Conservation (phyloP, 208 protist genomes). For the Leishmania gerbilli region DNA sequence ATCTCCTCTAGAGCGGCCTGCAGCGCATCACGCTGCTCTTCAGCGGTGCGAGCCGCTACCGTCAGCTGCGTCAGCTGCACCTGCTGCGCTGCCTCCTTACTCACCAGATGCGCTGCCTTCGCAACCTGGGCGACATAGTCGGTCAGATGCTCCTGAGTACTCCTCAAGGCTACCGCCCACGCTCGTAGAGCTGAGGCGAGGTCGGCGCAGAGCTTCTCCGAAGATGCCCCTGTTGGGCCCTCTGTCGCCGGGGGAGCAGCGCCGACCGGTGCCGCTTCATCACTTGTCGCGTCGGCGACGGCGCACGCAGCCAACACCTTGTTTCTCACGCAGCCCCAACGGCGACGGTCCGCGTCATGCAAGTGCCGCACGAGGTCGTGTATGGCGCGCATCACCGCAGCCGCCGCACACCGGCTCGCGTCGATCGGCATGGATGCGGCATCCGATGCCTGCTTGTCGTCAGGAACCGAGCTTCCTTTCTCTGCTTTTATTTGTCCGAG, state of each 20-base stretch:
- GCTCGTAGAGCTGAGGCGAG: conserved; percentile 1
- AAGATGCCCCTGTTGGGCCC: not conserved
- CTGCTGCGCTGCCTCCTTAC: not conserved
- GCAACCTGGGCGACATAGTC: not conserved
- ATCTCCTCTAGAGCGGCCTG: conserved; percentile 20
- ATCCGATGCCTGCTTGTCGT: not conserved
- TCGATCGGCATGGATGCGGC: not conserved
- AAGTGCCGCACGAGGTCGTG: conserved; percentile 10
- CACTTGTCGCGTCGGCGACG: not conserved
- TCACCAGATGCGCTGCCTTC: not conserved
- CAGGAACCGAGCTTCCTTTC: not conserved
- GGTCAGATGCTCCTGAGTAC: not conserved
- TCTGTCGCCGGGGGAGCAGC: not conserved
- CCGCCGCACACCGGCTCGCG: not conserved
- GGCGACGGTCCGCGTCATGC: conserved; percentile 14
- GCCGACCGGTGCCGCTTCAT: not conserved
- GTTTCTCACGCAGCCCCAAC: conserved; percentile 6
- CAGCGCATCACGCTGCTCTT: conserved; percentile 11
- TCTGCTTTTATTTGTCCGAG: not conserved
- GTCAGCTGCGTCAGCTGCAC: not conserved
- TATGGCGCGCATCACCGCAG: conserved; percentile 7
- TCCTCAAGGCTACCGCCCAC: not conserved
- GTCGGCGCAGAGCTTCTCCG: conserved; percentile 5
- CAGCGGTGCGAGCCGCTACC: not conserved
- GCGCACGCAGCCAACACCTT: conserved; percentile 1